Evolutionary conservation across 345 rosid species (phyloP).

Genomic region (Balakata baccata): DNA sequence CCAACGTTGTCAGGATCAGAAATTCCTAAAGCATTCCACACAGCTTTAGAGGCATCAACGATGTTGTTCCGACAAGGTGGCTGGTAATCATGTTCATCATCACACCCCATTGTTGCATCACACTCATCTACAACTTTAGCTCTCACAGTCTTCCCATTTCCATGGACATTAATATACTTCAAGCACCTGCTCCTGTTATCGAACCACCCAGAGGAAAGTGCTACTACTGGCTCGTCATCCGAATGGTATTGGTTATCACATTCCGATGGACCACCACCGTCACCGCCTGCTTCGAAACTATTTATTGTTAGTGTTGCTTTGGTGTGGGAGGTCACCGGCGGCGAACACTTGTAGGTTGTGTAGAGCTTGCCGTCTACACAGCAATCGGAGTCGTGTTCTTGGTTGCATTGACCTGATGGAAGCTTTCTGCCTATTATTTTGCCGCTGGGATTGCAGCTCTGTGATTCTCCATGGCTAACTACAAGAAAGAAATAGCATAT

Average conservation of each 20-base stretch:
- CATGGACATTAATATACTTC: background rate
- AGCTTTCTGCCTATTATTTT: background rate
- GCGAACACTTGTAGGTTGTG: background rate
- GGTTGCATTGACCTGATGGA: background rate
- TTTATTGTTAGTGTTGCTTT: background rate
- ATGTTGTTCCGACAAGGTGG: conserved; percentile 13
- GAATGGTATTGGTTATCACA: background rate
- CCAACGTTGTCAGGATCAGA: background rate
- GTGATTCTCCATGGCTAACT: background rate
- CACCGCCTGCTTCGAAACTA: background rate
- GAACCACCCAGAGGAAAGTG: conserved; percentile 16
- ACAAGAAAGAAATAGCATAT: background rate
- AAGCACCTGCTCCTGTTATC: conserved; percentile 7
- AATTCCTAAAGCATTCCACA: conserved; percentile 14
- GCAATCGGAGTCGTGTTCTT: background rate
- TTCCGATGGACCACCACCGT: background rate
- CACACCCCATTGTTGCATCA: conserved; percentile 13
- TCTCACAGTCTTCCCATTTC: conserved; percentile 9
- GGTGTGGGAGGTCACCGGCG: background rate
- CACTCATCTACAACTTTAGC: conserved; percentile 18
- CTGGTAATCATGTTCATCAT: conserved; percentile 1
- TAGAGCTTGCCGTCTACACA: background rate
- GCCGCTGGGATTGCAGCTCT: conserved; percentile 3
- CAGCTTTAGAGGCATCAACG: conserved; percentile 15
- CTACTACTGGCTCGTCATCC: conserved; percentile 11